Conservation (phyloP, 768 basidiomycete species). For the Exidia glandulosa region DNA sequence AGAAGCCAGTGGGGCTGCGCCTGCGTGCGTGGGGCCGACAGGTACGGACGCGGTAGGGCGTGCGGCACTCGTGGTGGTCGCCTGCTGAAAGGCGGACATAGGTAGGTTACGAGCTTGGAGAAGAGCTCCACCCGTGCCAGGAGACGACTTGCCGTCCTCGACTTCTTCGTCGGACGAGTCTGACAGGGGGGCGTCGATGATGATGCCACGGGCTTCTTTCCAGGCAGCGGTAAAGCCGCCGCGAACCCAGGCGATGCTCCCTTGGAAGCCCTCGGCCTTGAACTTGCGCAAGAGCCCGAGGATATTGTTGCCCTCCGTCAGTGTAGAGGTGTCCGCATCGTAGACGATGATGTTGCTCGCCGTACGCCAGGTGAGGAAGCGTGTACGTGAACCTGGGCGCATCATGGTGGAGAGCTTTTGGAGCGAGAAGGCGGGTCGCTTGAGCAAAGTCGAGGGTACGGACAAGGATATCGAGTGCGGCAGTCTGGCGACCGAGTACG, state of each 20-base stretch:
- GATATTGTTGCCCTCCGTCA: conserved; percentile 58
- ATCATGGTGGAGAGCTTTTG: conserved; percentile 72
- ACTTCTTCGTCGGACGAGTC: conserved; percentile 33
- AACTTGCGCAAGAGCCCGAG: conserved; percentile 69
- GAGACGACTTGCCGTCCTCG: conserved; percentile 17
- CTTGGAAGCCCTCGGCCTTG: conserved; percentile 42
- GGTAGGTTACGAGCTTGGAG: conserved; percentile 18
- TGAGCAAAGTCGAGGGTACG: conserved; percentile 89
- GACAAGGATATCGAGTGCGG: conserved; percentile 69
- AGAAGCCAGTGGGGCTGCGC: conserved; percentile 13
- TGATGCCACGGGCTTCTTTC: conserved; percentile 21
- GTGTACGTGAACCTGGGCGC: conserved; percentile 42
- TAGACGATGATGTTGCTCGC: conserved; percentile 67
- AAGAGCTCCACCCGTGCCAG: neutral
- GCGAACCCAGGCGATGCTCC: conserved; percentile 64
- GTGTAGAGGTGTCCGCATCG: conserved; percentile 60
- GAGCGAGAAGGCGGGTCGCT: conserved; percentile 78
- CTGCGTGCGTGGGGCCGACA: conserved; percentile 14
- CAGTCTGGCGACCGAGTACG: conserved; percentile 55
- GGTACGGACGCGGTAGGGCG: neutral
- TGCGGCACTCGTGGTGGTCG: conserved; percentile 8
- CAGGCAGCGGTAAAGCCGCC: conserved; percentile 73
- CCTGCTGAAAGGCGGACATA: conserved; percentile 26
- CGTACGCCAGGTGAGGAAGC: conserved; percentile 48
- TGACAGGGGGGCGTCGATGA: conserved; percentile 38